Evolutionary conservation across 305 asterid genomes (phyloP).

Genomic region (Coffea humblotiana): DNA sequence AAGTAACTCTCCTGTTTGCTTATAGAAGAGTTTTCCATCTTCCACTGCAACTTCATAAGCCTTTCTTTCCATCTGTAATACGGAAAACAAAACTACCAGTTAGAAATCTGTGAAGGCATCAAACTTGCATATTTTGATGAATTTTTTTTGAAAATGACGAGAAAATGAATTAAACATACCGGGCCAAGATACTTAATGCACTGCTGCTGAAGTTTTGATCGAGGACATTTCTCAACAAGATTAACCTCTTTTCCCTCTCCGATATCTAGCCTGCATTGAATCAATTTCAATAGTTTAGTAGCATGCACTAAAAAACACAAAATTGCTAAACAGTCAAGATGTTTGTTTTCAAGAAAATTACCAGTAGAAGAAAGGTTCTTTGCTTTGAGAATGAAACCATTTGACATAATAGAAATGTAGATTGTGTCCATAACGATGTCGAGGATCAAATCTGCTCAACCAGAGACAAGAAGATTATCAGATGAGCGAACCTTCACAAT

Average conservation of each 20-base stretch:
- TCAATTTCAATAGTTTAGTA: conserved; percentile 10
- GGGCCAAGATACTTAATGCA: conserved; percentile 97
- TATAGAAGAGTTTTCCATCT: conserved; percentile 69
- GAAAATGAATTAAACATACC: conserved; percentile 37
- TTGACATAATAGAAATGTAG: conserved; percentile 79
- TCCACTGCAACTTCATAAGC: conserved; percentile 74
- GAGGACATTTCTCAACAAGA: conserved; percentile 71
- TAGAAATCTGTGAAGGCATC: not conserved
- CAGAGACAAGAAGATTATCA: not conserved
- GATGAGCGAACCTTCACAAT: conserved; percentile 11
- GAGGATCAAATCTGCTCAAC: conserved; percentile 79
- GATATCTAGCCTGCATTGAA: conserved; percentile 73
- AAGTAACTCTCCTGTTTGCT: conserved; percentile 56
- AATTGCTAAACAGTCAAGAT: not conserved
- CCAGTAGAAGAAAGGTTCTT: conserved; percentile 98
- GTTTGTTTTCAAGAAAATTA: conserved; percentile 25
- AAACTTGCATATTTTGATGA: not conserved
- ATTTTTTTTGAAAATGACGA: conserved; percentile 1
- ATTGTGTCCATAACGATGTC: conserved; percentile 98
- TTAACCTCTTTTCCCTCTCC: conserved; percentile 95
- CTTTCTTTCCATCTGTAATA: conserved; percentile 74
- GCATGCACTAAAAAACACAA: not conserved
- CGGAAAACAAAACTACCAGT: conserved; percentile 5
- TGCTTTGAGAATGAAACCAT: conserved; percentile 91
- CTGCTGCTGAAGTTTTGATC: conserved; percentile 89